Conservation (phyloP, 2,329 filamentous ascomycete species). For the Ascochyta fabae region DNA sequence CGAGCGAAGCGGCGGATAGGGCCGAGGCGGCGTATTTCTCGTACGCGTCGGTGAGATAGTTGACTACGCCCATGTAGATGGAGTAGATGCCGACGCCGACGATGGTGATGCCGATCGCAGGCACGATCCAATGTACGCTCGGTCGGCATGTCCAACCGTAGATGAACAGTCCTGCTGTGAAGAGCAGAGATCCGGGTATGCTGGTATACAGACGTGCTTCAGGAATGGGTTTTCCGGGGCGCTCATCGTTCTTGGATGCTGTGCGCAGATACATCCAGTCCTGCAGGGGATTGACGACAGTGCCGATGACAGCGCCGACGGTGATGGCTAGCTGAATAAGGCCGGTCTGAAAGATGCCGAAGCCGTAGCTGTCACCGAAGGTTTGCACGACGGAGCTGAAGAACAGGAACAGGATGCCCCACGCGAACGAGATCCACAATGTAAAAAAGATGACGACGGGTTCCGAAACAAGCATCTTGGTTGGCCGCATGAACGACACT, state of each 20-base stretch:
- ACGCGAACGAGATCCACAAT: conserved; percentile 54
- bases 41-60: conserved; percentile 58
- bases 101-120: conserved; percentile 32
- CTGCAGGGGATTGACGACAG: conserved; percentile 49
- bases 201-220: conserved; percentile 54
- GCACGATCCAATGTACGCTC: conserved; percentile 42
- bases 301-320: conserved; percentile 52
- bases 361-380: conserved; percentile 49
- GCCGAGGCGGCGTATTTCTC: conserved; percentile 57
- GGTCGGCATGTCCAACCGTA: conserved; percentile 44
- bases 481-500: conserved; percentile 51
- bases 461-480: conserved; percentile 51
- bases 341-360: conserved; percentile 43
- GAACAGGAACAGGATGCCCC: conserved; percentile 54
- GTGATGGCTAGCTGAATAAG: conserved; percentile 53
- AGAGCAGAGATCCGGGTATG: conserved; percentile 51
- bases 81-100: conserved; percentile 40
- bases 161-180: conserved; percentile 37
- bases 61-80: conserved; percentile 57
- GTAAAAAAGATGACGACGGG: conserved; percentile 54
- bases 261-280: conserved; percentile 41
- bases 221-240: conserved; percentile 50
- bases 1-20: conserved; percentile 54
- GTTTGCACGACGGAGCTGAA: conserved; percentile 52
- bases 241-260: conserved; percentile 45